Percentiles rank a stretch among this genome's conserved stretches.
These are phyloP conservation scores for Blastobotrys capitulatus DNA, from an alignment of 1,139 yeast genomes.

Conservation along the genomic window DNA sequence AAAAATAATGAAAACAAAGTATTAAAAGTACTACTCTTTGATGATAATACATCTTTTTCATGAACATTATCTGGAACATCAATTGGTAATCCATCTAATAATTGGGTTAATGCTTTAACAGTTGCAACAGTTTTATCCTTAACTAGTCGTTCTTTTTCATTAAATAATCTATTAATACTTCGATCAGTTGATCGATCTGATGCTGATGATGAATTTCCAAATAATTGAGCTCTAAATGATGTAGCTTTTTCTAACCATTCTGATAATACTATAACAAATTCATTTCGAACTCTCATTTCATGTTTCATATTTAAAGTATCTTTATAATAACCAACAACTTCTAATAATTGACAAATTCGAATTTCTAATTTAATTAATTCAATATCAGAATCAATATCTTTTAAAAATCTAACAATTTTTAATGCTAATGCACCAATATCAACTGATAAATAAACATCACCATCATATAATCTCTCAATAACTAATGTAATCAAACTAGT, in stretches of 20 bases:
- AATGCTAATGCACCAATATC: slow-evolving; percentile 38
- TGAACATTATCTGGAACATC: slow-evolving; percentile 31
- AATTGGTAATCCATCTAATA: slow-evolving; percentile 29
- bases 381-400: slow-evolving; percentile 37
- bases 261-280: slow-evolving; percentile 51
- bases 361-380: slow-evolving; percentile 47
- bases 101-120: slow-evolving; percentile 21
- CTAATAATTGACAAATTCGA: slow-evolving; percentile 52
- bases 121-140: slow-evolving; percentile 25
- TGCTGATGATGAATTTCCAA: slow-evolving; percentile 3
- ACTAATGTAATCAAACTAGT: slow-evolving; percentile 39
- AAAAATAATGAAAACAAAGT: slow-evolving; percentile 67
- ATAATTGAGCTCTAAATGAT: slow-evolving; percentile 5
- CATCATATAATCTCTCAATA: slow-evolving; percentile 37
- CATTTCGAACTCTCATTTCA: slow-evolving; percentile 54
- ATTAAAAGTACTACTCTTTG: slow-evolving; percentile 62
- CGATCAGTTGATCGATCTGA: slow-evolving; percentile 14
- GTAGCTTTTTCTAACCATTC: slow-evolving; percentile 53
- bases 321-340: slow-evolving; percentile 44
- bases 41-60: slow-evolving; percentile 50
- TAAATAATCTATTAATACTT: slow-evolving; percentile 14
- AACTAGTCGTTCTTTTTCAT: slow-evolving; percentile 23
- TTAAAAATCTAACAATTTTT: slow-evolving; percentile 34
- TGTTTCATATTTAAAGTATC: slow-evolving; percentile 40
- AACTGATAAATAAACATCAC: slow-evolving; percentile 39